Percentiles rank a stretch among this genome's conserved stretches.
These are phyloP conservation scores for Solanum rostratum DNA, from an alignment of 257 asterid genomes.

Conservation along the genomic window DNA sequence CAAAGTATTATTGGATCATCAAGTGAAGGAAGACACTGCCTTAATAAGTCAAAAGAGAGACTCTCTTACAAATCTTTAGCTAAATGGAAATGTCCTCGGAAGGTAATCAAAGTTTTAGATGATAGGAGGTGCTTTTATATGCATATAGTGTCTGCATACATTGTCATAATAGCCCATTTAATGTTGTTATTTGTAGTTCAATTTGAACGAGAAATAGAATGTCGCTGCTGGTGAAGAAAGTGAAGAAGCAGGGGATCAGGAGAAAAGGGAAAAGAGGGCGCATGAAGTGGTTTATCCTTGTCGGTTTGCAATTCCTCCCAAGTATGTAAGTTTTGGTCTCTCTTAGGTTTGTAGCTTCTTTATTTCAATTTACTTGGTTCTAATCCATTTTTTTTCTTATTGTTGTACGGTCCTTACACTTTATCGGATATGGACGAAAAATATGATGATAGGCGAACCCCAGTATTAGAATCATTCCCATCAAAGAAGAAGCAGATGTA, in stretches of 20 bases:
- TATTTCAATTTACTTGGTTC: neutral
- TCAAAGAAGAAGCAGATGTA: slow-evolving; percentile 18
- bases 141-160: neutral
- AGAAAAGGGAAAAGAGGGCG: slow-evolving; percentile 5
- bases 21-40: neutral
- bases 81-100: slow-evolving; percentile 17
- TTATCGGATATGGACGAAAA: neutral
- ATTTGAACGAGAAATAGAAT: slow-evolving; percentile 11
- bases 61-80: slow-evolving; percentile 1
- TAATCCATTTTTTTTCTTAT: neutral
- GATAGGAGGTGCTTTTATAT: neutral
- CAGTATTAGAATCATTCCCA: slow-evolving; percentile 16
- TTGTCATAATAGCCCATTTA: neutral
- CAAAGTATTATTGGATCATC: too few species aligned
- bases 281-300: slow-evolving; percentile 14
- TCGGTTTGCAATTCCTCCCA: slow-evolving; percentile 20
- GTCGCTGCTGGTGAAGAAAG: slow-evolving; percentile 50
- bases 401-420: slow-evolving; percentile 13
- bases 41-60: neutral
- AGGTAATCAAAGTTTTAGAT: slow-evolving; percentile 1
- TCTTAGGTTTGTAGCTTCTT: neutral
- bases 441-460: slow-evolving; percentile 22
- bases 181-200: slow-evolving; percentile 12
- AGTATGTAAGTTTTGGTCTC: slow-evolving; percentile 12
- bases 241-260: slow-evolving; percentile 18